Base-by-base conservation (phyloP, 202 grass and related monocot species). In the Sporobolus alterniflorus region DNA sequence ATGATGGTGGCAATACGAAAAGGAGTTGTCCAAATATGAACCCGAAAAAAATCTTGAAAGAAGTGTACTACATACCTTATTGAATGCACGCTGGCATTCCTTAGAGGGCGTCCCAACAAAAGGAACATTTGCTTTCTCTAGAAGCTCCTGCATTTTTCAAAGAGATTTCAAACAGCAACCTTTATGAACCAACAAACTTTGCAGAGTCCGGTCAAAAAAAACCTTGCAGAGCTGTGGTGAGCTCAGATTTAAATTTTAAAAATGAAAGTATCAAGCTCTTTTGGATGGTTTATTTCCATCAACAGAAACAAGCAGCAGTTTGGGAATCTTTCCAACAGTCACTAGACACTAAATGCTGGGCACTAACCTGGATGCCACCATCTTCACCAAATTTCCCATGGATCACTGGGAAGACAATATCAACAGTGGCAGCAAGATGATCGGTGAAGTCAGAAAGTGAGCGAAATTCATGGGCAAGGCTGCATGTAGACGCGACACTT, bases 301-400 rank as follows among this genome's bases (percentile, higher is more conserved):
- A 57, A 79, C 25, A 68, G 18, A 46, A 52, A 67, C 11, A n/a
- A 36, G 21, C 21, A 68, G 24, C 21, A 49, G 18, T 49, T 3
- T 66, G 29, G 20, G 54, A 51, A 51, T 25, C 8, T 64, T 64
- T 34, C n/a, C 8, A 39, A 31, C 9, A 63, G 12, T 7, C 41
- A 43, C 9, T 47, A 29, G 12, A 30, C 21, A 51, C 9, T 43
- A 63, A 6, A 63, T 64, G 10, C 68, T 62, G 18, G 55, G 1
- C 34, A 67, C 88, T 56, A 64, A 98, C 96, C 92, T 95, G 92
- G 85, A 95, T 95, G 67, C 87, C 91, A 69, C 96, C 92, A 87
- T 98, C 96, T 90, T 98, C 96, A 81, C 96, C 90, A 80, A 95
- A 95, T 71, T 90, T 92, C 0, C 96, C 96, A 85, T 98, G 92